Evolutionary conservation across 139 green algal genomes (phyloP), one percentile per base, ranked within the genome.

Genomic region (Closterium sp.): DNA sequence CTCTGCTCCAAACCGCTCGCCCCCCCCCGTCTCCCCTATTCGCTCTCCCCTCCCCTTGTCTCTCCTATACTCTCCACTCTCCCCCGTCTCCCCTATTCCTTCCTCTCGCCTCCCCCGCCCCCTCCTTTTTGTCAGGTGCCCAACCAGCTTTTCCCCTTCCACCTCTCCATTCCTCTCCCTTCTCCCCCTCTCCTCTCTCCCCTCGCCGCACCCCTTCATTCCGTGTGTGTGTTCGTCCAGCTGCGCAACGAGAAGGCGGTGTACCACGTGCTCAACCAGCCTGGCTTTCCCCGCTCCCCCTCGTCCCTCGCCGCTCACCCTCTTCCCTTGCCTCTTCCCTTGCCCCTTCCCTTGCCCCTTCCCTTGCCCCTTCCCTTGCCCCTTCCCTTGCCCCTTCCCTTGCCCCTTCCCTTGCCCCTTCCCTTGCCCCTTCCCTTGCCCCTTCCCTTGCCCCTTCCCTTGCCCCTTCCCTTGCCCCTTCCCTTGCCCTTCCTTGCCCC

Each of bases 141-240:
- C 43, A 99, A 99, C 97, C 99, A 98, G 96, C 95, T 98, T 33
- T 96, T 99, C 85, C 97, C 99, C 93, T 76, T 76, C 25, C 55
- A 19, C 55, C 12, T 76, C n/a, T 85, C 81, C 81, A 85, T 7
- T 8, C 23, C 28, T 85, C 76, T 7, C 4, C 8, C 76, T 7
- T 7, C 28, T 85, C 9, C 76, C 76, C 76, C 4, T 30, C 28
- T 30, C 9, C 76, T 31, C 8, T 30, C 76, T 7, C 6, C 36
- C 6, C 6, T 55, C 36, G 36, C 36, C n/a, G 36, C 6, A 12
- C 36, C 36, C 36, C 36, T 6, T 4, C 6, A 23, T 23, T 66
- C 38, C 19, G 3, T 66, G 9, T 66, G 0, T 12, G n/a, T 76
- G 55, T 28, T 76, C 4, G 16, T 28, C 25, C 55, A 76, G 16